phyloP scores from a whole-genome alignment of 306 rosid genomes.

The Mimosa pudica region DNA sequence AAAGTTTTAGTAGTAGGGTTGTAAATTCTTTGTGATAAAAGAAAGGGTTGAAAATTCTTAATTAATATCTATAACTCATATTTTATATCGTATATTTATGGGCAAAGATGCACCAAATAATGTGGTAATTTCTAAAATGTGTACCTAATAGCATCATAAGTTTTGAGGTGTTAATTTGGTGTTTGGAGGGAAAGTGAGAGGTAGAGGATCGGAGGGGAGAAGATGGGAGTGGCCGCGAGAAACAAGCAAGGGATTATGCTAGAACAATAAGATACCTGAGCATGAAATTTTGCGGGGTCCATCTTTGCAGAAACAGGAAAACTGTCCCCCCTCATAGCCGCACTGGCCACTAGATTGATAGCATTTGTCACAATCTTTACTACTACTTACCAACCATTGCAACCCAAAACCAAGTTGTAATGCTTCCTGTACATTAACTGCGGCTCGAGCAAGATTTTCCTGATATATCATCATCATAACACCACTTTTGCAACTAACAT shows the following conservation, averaged over 20 bases:
- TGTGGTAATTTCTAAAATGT: too few species aligned
- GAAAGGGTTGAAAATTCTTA: background rate
- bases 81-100: background rate
- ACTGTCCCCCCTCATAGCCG: background rate
- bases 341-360: slow-evolving; percentile 21
- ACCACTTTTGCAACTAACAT: background rate
- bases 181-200: too few species aligned
- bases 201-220: too few species aligned
- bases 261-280: slow-evolving; percentile 27
- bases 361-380: background rate
- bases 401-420: slow-evolving; percentile 20
- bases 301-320: slow-evolving; percentile 42
- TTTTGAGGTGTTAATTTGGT: too few species aligned
- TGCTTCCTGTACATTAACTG: background rate
- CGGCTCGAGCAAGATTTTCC: background rate
- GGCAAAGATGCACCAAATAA: too few species aligned
- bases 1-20: background rate
- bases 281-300: slow-evolving; percentile 20
- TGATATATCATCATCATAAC: background rate
- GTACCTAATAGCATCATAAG: too few species aligned
- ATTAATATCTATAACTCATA: background rate
- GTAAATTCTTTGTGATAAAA: too few species aligned
- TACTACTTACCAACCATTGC: background rate
- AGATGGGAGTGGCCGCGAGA: background rate
- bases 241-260: background rate